Evolutionary conservation across 306 rosid genomes (phyloP), one percentile per base, ranked within the genome.

Genomic region (Citrullus colocynthis): DNA sequence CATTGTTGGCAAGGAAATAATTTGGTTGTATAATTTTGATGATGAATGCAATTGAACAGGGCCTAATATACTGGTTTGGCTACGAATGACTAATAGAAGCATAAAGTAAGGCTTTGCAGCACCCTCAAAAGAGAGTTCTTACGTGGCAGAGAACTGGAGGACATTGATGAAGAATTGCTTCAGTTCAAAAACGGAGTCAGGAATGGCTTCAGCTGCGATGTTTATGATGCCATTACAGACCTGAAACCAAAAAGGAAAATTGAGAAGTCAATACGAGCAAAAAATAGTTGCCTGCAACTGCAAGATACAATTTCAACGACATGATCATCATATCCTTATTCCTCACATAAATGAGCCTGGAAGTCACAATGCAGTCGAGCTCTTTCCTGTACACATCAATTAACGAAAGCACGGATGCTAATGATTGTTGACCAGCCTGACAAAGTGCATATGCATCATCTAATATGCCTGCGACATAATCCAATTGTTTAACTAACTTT

Each of bases 361-460:
- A 80, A 73, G 85, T 56, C 58, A 87, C 88, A 21, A 85, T 49
- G 77, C 82, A 82, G 78, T 88, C 87, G 14, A 80, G 77, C 83
- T 88, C 91, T 77, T 84, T 82, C 63, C 80, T 80, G 78, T 85
- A 88, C 45, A 69, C 92, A 75, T 82, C 82, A 84, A 90, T 85
- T 82, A 88, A 81, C 62, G 81, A 78, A 79, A 88, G 85, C 81
- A 90, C 80, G 59, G 85, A 82, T 39, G 86, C 82, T 12, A 90
- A 69, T 79, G 90, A 62, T 45, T 81, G 80, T 79, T 90, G 76
- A 75, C 91, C 69, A 57, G 90, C 86, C 85, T 77, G 82, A 75
- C 90, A 87, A 78, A 88, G 87, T 52, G 96, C 96, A 32, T 82
- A 74, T 42, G 88, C 79, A 66, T 88, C 92, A 60, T 90, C 96